Base-by-base conservation (phyloP, 2,329 filamentous ascomycete genomes). In the Aspergillus ochraceoroseus region DNA sequence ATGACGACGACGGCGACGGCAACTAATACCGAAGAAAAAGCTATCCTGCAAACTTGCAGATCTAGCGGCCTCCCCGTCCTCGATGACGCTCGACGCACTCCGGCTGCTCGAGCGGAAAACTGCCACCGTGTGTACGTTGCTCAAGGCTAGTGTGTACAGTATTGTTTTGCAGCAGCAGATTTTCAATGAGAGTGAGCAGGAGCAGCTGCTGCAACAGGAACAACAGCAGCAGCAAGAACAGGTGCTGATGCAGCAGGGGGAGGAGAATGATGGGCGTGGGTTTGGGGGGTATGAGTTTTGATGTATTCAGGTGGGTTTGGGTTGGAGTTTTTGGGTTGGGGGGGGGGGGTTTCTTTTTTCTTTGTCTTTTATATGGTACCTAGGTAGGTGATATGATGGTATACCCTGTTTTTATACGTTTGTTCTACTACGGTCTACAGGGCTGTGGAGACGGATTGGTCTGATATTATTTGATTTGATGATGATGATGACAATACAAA, bases 161-260 rank as follows among this genome's bases (percentile, higher is more conserved):
- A 98, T 98, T 70, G 89, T 98, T 47, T 66, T 98, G 71, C 90
- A 98, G 76, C 90, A 96, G 75, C 87, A 96, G 76, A 87, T 94
- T 57, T 82, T 83, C 48, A 85, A 82, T 66, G 84, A 65, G 54
- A 60, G 59, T 49, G 61, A 64, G 43, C 57, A 55, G 36, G 54
- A 62, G 20, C 59, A 61, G 36, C 55, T 60, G 31, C 45, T 62
- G 43, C 50, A 56, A 15, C 44, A 55, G 19, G 31, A 46, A 11
- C 30, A 48, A 28, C 28, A 46, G 14, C 27, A 40, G 9, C 35
- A 48, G 34, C 44, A 58, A 45, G 52, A 51, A 25, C 43, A 43
- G 2, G 54, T 53, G 30, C 42, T 41, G 7, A 42, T 46, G 31
- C 47, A 47, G 13, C 46, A 46, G 35, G 51, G 53, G 28, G 44